A percentile compares a stretch with the other conserved stretches of the same genome.
phyloP scores from a whole-genome alignment of 192 early-diverging fungal genomes.

The Coemansia sp. region DNA sequence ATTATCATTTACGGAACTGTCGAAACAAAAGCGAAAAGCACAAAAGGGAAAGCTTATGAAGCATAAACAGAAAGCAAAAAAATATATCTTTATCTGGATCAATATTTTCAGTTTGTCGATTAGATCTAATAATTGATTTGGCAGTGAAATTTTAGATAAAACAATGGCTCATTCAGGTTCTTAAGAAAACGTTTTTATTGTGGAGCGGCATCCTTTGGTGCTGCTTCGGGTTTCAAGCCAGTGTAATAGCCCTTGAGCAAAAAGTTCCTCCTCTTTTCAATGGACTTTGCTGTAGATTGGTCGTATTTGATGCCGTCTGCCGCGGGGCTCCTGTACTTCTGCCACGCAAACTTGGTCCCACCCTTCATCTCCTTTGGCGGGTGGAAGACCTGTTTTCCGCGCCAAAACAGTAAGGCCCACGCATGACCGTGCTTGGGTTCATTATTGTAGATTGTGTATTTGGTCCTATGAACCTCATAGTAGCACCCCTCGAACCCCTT shows the following conservation, averaged over 20 bases:
- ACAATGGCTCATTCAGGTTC: not conserved
- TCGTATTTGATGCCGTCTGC: constrained; percentile 29
- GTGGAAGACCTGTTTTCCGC: constrained; percentile 20
- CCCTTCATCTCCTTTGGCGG: constrained; percentile 38
- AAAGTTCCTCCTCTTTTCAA: constrained; percentile 29
- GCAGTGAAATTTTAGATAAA: not conserved
- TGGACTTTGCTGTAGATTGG: not conserved
- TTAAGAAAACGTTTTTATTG: too few relatives aligned
- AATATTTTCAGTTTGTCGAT: not conserved
- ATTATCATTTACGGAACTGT: too few relatives aligned
- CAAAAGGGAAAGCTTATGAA: not conserved
- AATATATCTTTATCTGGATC: not conserved
- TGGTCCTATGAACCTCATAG: constrained; percentile 34
- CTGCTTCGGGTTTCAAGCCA: constrained; percentile 3
- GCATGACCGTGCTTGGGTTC: constrained; percentile 48
- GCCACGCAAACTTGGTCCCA: constrained; percentile 47
- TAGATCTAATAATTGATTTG: not conserved
- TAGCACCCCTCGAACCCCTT: constrained; percentile 44
- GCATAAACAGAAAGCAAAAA: not conserved
- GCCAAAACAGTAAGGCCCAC: constrained; percentile 44
- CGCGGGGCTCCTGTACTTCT: constrained; percentile 33
- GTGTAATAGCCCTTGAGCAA: constrained; percentile 13
- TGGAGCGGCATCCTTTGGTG: not conserved
- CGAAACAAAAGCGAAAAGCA: not conserved
- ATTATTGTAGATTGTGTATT: constrained; percentile 36